A percentile compares a stretch with the other conserved stretches of the same genome.
phyloP scores from a whole-genome alignment of 306 rosid species.

The Fagus crenata region DNA sequence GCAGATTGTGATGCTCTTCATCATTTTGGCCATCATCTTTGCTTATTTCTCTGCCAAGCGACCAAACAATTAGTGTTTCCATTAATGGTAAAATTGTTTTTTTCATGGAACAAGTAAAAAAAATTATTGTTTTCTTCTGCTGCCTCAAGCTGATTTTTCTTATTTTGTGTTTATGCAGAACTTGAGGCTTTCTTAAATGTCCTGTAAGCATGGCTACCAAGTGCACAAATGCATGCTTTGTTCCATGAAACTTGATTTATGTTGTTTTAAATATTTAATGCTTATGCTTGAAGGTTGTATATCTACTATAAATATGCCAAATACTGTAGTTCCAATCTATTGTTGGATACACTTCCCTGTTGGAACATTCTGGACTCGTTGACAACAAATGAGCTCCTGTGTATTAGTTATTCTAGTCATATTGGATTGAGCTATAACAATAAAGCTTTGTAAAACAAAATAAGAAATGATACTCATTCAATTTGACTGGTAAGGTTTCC shows the following conservation, averaged over 20 bases:
- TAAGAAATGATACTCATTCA: background rate
- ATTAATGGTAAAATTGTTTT: background rate
- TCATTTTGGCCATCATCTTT: conserved; percentile 50
- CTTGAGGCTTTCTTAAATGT: conserved; percentile 1
- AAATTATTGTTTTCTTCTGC: background rate
- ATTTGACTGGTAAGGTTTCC: no score
- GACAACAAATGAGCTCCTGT: background rate
- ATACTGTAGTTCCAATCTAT: background rate
- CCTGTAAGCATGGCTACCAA: background rate
- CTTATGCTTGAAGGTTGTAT: background rate
- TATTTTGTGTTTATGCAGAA: conserved; percentile 15
- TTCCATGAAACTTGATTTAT: background rate
- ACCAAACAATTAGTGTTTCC: conserved; percentile 46
- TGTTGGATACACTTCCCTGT: background rate
- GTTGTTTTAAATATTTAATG: conserved; percentile 6
- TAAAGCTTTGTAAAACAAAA: background rate
- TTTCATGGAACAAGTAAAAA: background rate
- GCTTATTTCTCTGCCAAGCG: conserved; percentile 57
- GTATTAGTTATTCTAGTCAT: background rate
- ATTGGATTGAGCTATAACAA: background rate
- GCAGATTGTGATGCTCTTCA: conserved; percentile 61
- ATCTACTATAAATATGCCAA: background rate
- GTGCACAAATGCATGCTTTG: conserved; percentile 7
- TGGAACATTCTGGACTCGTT: background rate
- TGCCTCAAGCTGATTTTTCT: background rate